Evolutionary conservation across 805 yeast genomes (phyloP), one percentile per base, ranked within the genome.

Genomic region (Saccharomycopsis sp.): DNA sequence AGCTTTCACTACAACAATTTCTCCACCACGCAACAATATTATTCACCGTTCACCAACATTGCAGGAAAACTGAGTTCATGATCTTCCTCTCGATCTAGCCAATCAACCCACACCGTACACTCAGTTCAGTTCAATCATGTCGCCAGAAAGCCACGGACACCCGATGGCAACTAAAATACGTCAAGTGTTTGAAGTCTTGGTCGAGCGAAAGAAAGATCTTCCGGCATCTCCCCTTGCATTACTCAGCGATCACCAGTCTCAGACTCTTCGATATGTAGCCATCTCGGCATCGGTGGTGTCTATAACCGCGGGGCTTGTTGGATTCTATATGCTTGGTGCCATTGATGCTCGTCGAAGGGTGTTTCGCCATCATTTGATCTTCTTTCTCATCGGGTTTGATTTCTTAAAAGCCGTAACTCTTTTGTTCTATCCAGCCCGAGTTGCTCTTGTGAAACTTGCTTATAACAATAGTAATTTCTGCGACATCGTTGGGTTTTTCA

Each of bases 401-500:
- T 79, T 87, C 58, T 68, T 88, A 47, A 89, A 90, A 68, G 90
- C 91, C 0, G 62, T 84, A 12, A 75, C 85, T 42, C 76, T 89
- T 51, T 68, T 89, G 59, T 73, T 88, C 41, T 89, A 83, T 67
- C 94, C 96, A 0, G 67, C 84, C 0, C 70, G 86, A 38, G 79
- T 83, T 2, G 65, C 80, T 24, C 67, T 76, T 7, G 72, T 72
- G 47, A 65, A 68, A 24, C 61, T 71, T 3, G 71, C 81, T 8
- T 82, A 81, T 68, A 77, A 74, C 56, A 75, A 74, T 62, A 71
- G 73, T 47, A 68, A 67, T 24, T 81, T 86, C 66, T 80, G 84
- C 64, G 81, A 84, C 65, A 79, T 82, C 2, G 77, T 85, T 42
- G 96, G 96, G 1, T 89, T 87, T 75, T 83, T 88, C 70, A 86